Evolutionary conservation across 2,329 filamentous ascomycete species (phyloP).

Genomic region (Xylaria sp.): DNA sequence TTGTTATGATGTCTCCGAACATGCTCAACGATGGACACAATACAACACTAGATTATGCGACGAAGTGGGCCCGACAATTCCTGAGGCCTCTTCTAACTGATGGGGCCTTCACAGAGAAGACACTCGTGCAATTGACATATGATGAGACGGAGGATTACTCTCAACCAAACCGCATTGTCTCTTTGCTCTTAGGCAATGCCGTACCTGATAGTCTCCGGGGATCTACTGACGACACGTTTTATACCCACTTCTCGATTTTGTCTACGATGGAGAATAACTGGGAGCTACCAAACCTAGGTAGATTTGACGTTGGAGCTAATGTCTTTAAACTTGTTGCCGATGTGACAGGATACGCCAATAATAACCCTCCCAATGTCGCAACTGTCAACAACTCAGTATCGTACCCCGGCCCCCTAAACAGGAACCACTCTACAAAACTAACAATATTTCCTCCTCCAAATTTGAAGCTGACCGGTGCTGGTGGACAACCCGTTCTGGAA

Average conservation of each 20-base stretch:
- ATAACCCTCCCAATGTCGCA: conserved; percentile 51
- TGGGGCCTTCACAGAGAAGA: conserved; percentile 76
- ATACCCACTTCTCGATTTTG: conserved; percentile 66
- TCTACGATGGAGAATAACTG: conserved; percentile 74
- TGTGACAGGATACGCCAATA: conserved; percentile 64
- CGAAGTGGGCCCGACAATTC: conserved; percentile 73
- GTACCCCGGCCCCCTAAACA: conserved; percentile 55
- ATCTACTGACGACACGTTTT: conserved; percentile 74
- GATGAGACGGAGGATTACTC: conserved; percentile 80
- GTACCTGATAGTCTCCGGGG: conserved; percentile 71
- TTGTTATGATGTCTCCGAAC: conserved; percentile 70
- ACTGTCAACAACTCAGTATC: conserved; percentile 54
- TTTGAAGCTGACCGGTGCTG: conserved; percentile 55
- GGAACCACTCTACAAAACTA: conserved; percentile 47
- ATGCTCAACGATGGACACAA: conserved; percentile 78
- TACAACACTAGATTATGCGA: conserved; percentile 74
- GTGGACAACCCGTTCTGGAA: conserved; percentile 53
- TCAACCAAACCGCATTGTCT: conserved; percentile 74
- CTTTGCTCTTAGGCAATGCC: conserved; percentile 77
- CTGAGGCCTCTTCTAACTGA: conserved; percentile 75
- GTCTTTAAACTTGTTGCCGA: conserved; percentile 69
- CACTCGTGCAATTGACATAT: conserved; percentile 79
- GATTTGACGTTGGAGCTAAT: conserved; percentile 54
- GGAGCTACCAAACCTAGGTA: conserved; percentile 61
- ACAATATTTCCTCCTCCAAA: conserved; percentile 55